phyloP scores from a whole-genome alignment of 1,139 yeast species.

The Lodderomyces pseudojiufengensis region DNA sequence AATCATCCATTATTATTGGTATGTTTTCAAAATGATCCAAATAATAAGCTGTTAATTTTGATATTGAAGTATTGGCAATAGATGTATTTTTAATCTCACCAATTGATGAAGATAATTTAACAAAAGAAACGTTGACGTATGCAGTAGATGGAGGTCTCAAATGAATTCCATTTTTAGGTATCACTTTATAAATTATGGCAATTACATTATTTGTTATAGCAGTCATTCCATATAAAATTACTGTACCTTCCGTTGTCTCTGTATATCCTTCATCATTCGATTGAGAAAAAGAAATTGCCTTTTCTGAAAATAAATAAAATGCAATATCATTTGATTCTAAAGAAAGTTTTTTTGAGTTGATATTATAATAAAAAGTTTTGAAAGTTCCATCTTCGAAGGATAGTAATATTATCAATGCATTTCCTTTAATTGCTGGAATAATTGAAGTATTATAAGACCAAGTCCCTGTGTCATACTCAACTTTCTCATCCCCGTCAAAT shows the following conservation, averaged over 20 bases:
- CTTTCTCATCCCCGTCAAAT: conserved; percentile 5
- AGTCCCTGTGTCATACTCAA: conserved; percentile 6
- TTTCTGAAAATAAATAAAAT: conserved; percentile 19
- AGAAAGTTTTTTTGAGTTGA: conserved; percentile 9
- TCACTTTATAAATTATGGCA: conserved; percentile 24
- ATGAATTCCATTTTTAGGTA: conserved; percentile 28
- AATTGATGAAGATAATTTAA: conserved; percentile 11
- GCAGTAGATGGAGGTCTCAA: conserved; percentile 28
- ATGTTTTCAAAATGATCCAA: conserved; percentile 15
- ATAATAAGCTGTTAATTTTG: conserved; percentile 14
- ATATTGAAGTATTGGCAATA: conserved; percentile 11
- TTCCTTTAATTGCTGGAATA: conserved; percentile 7
- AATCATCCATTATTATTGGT: conserved; percentile 20
- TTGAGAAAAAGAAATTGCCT: too few relatives aligned
- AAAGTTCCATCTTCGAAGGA: conserved; percentile 31
- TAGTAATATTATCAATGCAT: conserved; percentile 12
- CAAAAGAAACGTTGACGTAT: conserved; percentile 24
- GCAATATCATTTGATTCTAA: conserved; percentile 14
- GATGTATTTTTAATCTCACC: neutral
- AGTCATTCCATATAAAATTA: conserved; percentile 25
- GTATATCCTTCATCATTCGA: too few relatives aligned
- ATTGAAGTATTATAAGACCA: conserved; percentile 10
- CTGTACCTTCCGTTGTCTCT: conserved; percentile 20
- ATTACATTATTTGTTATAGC: conserved; percentile 21
- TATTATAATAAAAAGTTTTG: conserved; percentile 16